Evolutionary conservation across 1,284 basidiomycete genomes (phyloP), one percentile per base, ranked within the genome.

Genomic region (Leccinum griseonigrum): DNA sequence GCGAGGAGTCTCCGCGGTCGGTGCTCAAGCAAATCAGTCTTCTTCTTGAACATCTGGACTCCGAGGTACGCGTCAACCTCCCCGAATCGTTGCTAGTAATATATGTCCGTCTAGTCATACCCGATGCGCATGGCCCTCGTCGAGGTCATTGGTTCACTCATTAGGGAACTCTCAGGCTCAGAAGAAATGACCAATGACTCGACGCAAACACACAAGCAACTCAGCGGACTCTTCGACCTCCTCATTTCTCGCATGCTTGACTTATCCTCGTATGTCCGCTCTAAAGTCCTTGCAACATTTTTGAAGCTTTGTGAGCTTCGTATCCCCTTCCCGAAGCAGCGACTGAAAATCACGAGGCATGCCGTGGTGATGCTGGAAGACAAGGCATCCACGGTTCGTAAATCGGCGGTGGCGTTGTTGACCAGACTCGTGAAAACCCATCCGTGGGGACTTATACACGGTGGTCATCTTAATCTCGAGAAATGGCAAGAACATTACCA

Each of bases 61-160:
- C 92, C 34, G 97, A 99, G 78, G 94, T 92, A 69, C 22, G 84
- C 51, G 13, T 11, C n/a, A 7, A 1, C 18, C 56, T 29, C 51
- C 32, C 9, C 3, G 14, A 48, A 50, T 61, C 52, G 26, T 43
- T n/a, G 9, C 56, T 50, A n/a, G 26, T 62, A 18, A 57, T 52
- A 52, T 14, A 56, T 16, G 10, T 29, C 14, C 43, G 13, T 38
- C 10, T 63, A 95, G 92, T 91, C 94, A 0, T 97, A 98, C 71
- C 94, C 95, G 0, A 97, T 99, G 88, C 92, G 97, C 40, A 93
- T 95, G 79, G 93, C 92, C 1, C 83, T 97, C 60, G 85, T 97
- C 54, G 95, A 97, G 73, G 85, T 95, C 62, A 86, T 97, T 43
- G 93, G 92, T 4, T 78, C 81, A 56, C 83, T 97, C 61, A 94